Conservation (phyloP, 1,284 basidiomycete species). For the Leucoagaricus sp. region DNA sequence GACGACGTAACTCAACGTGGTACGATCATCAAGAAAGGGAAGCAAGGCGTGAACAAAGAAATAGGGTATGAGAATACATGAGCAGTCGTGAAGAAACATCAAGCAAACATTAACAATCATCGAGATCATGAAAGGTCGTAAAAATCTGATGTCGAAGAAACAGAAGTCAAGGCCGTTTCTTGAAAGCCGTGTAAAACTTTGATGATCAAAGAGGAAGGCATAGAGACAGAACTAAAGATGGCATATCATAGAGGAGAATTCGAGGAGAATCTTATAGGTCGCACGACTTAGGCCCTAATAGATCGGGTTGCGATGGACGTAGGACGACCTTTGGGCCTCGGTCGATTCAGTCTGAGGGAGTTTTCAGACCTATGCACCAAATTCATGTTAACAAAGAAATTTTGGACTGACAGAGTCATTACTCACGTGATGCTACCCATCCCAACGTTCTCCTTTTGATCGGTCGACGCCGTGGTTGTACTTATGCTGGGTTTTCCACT, state of each 20-base stretch:
- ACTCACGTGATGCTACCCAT: conserved; percentile 56
- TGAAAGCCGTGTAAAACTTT: not conserved
- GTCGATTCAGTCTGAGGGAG: conserved; percentile 64
- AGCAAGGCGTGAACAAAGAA: too few relatives aligned
- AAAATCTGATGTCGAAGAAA: not conserved
- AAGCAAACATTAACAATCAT: conserved; percentile 2
- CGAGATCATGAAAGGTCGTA: conserved; percentile 6
- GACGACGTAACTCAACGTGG: too few relatives aligned
- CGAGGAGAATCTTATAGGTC: too few relatives aligned
- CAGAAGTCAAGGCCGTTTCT: not conserved
- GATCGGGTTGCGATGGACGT: conserved; percentile 40
- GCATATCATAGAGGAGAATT: conserved; percentile 11
- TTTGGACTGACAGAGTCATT: too few relatives aligned
- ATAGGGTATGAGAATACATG: too few relatives aligned
- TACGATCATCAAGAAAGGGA: too few relatives aligned
- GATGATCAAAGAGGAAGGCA: not conserved
- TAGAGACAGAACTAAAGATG: not conserved
- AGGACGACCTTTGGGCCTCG: conserved; percentile 56
- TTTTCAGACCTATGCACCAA: conserved; percentile 58
- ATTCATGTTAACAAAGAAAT: too few relatives aligned
- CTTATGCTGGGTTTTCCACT: conserved; percentile 3
- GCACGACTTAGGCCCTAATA: conserved; percentile 33
- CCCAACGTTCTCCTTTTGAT: conserved; percentile 56
- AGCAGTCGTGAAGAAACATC: too few relatives aligned
- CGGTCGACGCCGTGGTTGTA: conserved; percentile 37